Evolutionary conservation across 495 filamentous ascomycete species (phyloP), one percentile per base, ranked within the genome.

Genomic region (Aspergillus bertholletiae): DNA sequence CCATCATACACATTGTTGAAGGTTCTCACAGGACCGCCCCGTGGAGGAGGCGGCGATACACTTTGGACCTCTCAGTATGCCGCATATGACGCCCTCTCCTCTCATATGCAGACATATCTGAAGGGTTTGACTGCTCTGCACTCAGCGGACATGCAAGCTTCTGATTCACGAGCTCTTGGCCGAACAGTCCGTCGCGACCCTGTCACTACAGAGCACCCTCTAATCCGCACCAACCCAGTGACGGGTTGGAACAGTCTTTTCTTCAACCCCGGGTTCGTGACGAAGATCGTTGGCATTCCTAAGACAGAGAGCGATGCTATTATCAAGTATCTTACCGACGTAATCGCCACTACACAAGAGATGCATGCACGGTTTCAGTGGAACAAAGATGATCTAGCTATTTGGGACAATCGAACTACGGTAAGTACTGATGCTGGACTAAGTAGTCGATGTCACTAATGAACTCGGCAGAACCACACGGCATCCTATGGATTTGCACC

Each of bases 181-280:
- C 82, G 84, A 13, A 74, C 79, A 30, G 85, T 90, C 5, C 79
- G 89, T 5, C 80, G 88, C 3, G 85, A 86, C 20, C 81, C 86
- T 1, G 75, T 89, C 34, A 79, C 70, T 40, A 84, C 81, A 0
- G 73, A 85, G 46, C 89, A 93, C 54, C 88, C 88, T 8, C 73
- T 92, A 5, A 79, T 92, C 40, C 76, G 88, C 12, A 81, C 85
- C 15, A 80, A 92, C 60, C 88, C 87, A 0, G 87, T 84, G 17
- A 91, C 88, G 1, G 87, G 87, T 34, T 85, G 85, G 78, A 90
- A 90, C 64, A 81, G 82, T 7, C 74, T 92, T 1, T 91, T 87
- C 69, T 82, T 88, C 63, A 89, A 89, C 60, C 87, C 87, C 0
- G 88, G 88, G 0, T 92, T 91, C 56, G 85, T 88, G 40, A 89